Evolutionary conservation across 345 rosid genomes (phyloP).

Genomic region (Trapa bicornis): DNA sequence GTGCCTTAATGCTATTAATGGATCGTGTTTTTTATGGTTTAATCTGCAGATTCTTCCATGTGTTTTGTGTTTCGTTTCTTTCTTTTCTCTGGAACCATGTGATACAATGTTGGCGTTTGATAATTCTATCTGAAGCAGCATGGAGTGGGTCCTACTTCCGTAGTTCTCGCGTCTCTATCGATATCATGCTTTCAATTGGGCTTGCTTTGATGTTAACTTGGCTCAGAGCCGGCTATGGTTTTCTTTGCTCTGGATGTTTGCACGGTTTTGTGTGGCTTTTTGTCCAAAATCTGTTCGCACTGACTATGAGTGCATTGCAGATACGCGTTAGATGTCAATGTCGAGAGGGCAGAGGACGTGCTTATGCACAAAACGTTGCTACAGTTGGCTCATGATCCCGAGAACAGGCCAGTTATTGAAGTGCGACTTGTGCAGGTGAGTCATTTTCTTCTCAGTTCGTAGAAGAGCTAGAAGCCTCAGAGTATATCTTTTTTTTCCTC

Average conservation of each 20-base stretch:
- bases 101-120: background rate
- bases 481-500: background rate
- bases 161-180: background rate
- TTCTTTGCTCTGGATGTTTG: background rate
- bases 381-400: conserved; percentile 42
- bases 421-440: conserved; percentile 63
- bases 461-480: background rate
- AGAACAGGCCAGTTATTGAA: conserved; percentile 37
- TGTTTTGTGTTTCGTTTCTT: background rate
- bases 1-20: background rate
- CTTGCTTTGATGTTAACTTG: background rate
- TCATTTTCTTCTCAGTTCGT: conserved; percentile 2
- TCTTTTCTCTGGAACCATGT: background rate
- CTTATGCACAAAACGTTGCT: conserved; percentile 62
- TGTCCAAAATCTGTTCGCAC: background rate
- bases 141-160: background rate
- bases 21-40: background rate
- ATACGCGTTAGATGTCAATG: conserved; percentile 93
- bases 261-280: background rate
- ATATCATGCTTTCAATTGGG: background rate
- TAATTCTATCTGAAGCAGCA: background rate
- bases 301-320: conserved; percentile 19
- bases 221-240: background rate
- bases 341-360: conserved; percentile 93
- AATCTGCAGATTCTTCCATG: background rate